These are phyloP conservation scores for Geranium rotundifolium DNA, from an alignment of 345 rosid species.

Conservation along the genomic window DNA sequence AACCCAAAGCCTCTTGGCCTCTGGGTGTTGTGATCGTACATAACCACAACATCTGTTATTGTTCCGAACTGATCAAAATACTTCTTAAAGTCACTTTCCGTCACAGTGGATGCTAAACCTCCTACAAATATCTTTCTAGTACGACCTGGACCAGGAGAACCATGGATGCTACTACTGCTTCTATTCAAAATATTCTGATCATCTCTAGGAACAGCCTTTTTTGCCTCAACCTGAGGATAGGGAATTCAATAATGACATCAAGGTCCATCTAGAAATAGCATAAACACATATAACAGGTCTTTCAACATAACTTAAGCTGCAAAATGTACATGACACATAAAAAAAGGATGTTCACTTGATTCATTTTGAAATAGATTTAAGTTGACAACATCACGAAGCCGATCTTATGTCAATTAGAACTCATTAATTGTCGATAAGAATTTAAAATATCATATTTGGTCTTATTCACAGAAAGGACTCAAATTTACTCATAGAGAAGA, in stretches of 20 bases:
- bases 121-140: slow-evolving; percentile 73
- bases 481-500: too few relatives aligned
- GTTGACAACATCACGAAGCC: background rate
- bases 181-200: slow-evolving; percentile 51
- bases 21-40: slow-evolving; percentile 36
- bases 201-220: slow-evolving; percentile 78
- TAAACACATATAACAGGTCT: too few relatives aligned
- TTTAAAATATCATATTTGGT: too few relatives aligned
- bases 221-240: slow-evolving; percentile 58
- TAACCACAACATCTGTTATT: slow-evolving; percentile 47
- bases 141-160: slow-evolving; percentile 62
- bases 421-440: background rate
- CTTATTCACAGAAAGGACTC: too few relatives aligned
- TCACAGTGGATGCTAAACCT: slow-evolving; percentile 73
- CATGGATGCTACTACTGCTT: slow-evolving; percentile 41
- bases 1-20: slow-evolving; percentile 36
- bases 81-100: slow-evolving; percentile 58
- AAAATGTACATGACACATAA: too few relatives aligned
- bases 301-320: background rate
- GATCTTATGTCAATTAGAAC: background rate
- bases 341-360: background rate
- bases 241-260: slow-evolving; percentile 12
- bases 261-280: background rate
- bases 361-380: background rate
- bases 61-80: slow-evolving; percentile 75